A percentile compares a stretch with the other conserved stretches of the same genome.
These are phyloP conservation scores for Kodamaea ohmeri DNA, from an alignment of 1,139 yeast genomes.

Conservation along the genomic window DNA sequence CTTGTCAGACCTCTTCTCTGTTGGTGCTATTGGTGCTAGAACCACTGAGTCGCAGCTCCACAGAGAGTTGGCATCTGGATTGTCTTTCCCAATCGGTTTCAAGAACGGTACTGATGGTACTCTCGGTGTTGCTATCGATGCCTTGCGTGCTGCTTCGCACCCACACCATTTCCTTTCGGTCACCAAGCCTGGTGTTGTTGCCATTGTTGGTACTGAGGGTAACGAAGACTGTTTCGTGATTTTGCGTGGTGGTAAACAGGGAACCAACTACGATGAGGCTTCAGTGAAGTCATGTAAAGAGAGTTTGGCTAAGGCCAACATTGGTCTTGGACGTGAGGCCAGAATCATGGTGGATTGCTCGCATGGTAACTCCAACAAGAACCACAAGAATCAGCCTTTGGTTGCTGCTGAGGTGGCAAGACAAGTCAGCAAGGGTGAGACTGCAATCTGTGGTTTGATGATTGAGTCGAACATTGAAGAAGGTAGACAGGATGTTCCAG, in stretches of 20 bases:
- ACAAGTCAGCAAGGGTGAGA: conserved; percentile 76
- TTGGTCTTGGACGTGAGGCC: conserved; percentile 39
- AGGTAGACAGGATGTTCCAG: conserved; percentile 90
- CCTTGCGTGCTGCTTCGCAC: conserved; percentile 86
- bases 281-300: conserved; percentile 68
- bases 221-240: conserved; percentile 88
- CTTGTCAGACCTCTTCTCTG: conserved; percentile 81
- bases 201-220: conserved; percentile 94
- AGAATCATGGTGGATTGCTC: conserved; percentile 97
- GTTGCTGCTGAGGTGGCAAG: conserved; percentile 80
- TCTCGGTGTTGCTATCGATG: conserved; percentile 88
- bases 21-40: conserved; percentile 98
- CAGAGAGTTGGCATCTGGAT: conserved; percentile 92
- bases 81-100: conserved; percentile 96
- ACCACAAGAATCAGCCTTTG: conserved; percentile 88
- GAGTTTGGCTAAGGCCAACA: conserved; percentile 50
- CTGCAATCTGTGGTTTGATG: conserved; percentile 87
- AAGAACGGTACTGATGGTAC: conserved; percentile 97
- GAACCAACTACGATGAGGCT: conserved; percentile 82
- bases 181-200: conserved; percentile 88
- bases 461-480: conserved; percentile 88
- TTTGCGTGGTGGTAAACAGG: conserved; percentile 90
- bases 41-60: conserved; percentile 96
- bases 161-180: conserved; percentile 94
- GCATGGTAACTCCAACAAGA: conserved; percentile 90